phyloP scores from a whole-genome alignment of 257 asterid genomes.

The Nicotiana paniculata region DNA sequence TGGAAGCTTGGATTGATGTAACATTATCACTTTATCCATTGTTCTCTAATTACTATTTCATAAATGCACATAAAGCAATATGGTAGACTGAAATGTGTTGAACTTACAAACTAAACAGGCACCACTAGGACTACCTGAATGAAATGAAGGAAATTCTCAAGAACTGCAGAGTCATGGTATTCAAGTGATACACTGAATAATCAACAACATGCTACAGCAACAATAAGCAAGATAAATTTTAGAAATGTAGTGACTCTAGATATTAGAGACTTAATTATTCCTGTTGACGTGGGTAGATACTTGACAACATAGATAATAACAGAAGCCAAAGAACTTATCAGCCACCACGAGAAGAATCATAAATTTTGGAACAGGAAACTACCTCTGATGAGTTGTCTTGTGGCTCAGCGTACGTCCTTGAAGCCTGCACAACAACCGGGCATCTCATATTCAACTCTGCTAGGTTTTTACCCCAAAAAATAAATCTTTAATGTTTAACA shows the following conservation, averaged over 20 bases:
- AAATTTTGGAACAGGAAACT: constrained; percentile 10
- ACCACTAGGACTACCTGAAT: background rate
- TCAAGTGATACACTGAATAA: background rate
- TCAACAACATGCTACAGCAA: background rate
- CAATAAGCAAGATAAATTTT: background rate
- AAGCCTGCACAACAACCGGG: constrained; percentile 27
- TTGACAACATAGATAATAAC: background rate
- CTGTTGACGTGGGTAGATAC: background rate
- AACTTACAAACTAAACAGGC: background rate
- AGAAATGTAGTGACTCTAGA: background rate
- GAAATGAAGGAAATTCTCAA: background rate
- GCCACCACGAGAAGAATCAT: background rate
- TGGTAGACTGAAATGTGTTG: background rate
- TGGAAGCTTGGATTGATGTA: background rate
- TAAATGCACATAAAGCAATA: background rate
- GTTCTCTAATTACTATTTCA: background rate
- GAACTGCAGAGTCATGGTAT: background rate
- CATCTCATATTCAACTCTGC: background rate
- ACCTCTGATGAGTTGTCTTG: constrained; percentile 73
- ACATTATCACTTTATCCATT: background rate
- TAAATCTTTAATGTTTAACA: background rate
- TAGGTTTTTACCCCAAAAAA: background rate
- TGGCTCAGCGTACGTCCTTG: constrained; percentile 46
- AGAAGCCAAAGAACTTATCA: background rate
- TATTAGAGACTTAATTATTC: background rate